Percentiles rank a stretch among this genome's conserved stretches.
Conservation (phyloP, 805 yeast genomes). For the Hanseniaspora lindneri region DNA sequence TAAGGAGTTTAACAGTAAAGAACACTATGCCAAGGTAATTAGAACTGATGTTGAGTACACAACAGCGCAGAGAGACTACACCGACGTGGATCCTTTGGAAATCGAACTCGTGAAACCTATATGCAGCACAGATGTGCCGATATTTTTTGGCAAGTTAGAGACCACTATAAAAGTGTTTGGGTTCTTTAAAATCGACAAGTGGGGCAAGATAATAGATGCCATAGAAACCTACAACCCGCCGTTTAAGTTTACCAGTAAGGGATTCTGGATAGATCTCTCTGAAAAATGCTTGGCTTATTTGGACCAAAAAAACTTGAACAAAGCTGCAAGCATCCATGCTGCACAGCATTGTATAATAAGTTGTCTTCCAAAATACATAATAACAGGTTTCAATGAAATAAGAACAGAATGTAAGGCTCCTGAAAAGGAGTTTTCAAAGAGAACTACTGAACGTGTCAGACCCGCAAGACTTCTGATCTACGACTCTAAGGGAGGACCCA, state of each 20-base stretch:
- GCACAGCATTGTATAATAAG: constrained; percentile 86
- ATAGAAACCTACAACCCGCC: constrained; percentile 91
- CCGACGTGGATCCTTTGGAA: constrained; percentile 80
- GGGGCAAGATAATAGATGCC: constrained; percentile 74
- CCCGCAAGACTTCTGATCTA: constrained; percentile 80
- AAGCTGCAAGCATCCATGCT: constrained; percentile 93
- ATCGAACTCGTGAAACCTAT: constrained; percentile 53
- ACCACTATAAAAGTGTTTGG: constrained; percentile 80
- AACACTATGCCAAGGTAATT: constrained; percentile 70
- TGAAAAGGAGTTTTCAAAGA: constrained; percentile 78
- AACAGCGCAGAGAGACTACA: constrained; percentile 81
- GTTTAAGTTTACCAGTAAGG: constrained; percentile 52
- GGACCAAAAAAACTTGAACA: constrained; percentile 43
- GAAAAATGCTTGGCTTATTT: constrained; percentile 47
- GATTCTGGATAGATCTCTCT: constrained; percentile 88
- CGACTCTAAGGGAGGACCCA: constrained; percentile 70
- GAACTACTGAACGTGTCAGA: constrained; percentile 58
- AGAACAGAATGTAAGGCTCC: constrained; percentile 96
- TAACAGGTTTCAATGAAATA: constrained; percentile 65
- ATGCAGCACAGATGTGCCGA: constrained; percentile 40
- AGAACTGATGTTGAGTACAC: constrained; percentile 90
- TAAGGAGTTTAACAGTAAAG: constrained; percentile 68
- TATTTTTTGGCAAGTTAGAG: constrained; percentile 62
- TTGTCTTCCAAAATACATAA: constrained; percentile 59
- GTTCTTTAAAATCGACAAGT: constrained; percentile 71